A percentile compares a stretch with the other conserved stretches of the same genome.
Conservation (phyloP, 208 protist genomes). For the Leishmania tarentolae region DNA sequence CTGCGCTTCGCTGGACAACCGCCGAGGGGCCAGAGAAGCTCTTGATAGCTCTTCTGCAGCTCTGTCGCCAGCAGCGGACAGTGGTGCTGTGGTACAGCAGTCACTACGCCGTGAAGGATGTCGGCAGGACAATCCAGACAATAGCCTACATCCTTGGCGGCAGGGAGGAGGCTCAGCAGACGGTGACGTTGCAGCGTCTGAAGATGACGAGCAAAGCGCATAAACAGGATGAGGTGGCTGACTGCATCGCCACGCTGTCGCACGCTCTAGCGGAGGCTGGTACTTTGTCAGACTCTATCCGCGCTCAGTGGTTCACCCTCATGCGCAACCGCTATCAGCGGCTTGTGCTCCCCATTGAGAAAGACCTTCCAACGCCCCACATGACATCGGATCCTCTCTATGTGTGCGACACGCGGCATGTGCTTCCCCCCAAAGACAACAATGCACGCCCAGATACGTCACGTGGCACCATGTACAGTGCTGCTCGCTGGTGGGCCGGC, state of each 20-base stretch:
- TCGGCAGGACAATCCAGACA: constrained; percentile 45
- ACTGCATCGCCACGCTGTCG: constrained; percentile 11
- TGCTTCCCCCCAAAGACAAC: constrained; percentile 19
- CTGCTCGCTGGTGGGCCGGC: constrained; percentile 39
- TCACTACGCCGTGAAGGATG: constrained; percentile 36
- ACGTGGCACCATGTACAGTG: constrained; percentile 11
- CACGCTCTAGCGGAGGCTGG: neutral
- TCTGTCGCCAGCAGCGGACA: constrained; percentile 32
- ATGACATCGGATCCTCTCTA: constrained; percentile 43
- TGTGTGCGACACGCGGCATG: constrained; percentile 42
- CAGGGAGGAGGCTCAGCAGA: constrained; percentile 29
- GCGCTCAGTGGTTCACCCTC: constrained; percentile 40
- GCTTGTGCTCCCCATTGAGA: constrained; percentile 63
- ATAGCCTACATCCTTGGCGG: constrained; percentile 47
- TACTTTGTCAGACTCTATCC: constrained; percentile 15
- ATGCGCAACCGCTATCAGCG: constrained; percentile 54
- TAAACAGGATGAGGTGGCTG: constrained; percentile 38
- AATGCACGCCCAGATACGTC: neutral
- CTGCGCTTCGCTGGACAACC: constrained; percentile 52
- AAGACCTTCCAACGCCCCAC: constrained; percentile 46
- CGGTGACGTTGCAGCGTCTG: constrained; percentile 31
- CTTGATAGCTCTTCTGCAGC: constrained; percentile 28
- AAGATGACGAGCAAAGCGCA: constrained; percentile 41
- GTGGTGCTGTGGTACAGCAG: constrained; percentile 43
- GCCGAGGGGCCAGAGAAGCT: constrained; percentile 40